phyloP scores from a whole-genome alignment of 2,329 filamentous ascomycete genomes.

The Nemania sp. region DNA sequence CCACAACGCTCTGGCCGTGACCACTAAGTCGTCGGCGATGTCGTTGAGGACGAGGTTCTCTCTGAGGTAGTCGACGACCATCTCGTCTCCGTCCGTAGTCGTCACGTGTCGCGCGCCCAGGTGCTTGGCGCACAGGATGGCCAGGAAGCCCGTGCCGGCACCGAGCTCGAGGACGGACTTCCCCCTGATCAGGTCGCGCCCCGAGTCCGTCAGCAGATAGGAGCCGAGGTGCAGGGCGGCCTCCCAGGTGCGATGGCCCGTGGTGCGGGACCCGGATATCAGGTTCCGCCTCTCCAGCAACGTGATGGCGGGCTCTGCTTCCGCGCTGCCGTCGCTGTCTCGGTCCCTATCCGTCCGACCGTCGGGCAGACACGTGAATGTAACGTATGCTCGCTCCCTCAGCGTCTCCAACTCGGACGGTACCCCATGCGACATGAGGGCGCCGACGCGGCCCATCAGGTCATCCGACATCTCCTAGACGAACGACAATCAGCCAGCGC shows the following conservation, averaged over 20 bases:
- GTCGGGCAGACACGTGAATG: slow-evolving; percentile 53
- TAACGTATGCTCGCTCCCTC: slow-evolving; percentile 65
- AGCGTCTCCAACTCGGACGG: slow-evolving; percentile 44
- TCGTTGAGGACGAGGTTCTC: slow-evolving; percentile 58
- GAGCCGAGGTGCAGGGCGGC: slow-evolving; percentile 66
- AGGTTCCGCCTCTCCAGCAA: slow-evolving; percentile 59
- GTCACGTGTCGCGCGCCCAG: slow-evolving; percentile 58
- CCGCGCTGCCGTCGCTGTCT: neutral
- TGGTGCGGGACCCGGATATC: slow-evolving; percentile 62
- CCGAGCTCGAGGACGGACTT: slow-evolving; percentile 67
- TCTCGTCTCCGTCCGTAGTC: slow-evolving; percentile 65
- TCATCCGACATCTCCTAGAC: slow-evolving; percentile 61
- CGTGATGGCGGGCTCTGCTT: slow-evolving; percentile 49
- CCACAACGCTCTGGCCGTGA: slow-evolving; percentile 39
- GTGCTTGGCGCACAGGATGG: slow-evolving; percentile 64
- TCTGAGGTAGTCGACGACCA: slow-evolving; percentile 55
- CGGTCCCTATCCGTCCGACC: neutral
- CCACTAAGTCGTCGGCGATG: slow-evolving; percentile 41
- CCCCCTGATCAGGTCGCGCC: slow-evolving; percentile 50
- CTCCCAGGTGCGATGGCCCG: slow-evolving; percentile 72
- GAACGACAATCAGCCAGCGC: neutral
- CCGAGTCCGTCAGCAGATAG: slow-evolving; percentile 55
- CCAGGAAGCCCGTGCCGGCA: slow-evolving; percentile 68
- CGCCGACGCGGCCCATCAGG: slow-evolving; percentile 59
- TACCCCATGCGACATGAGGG: slow-evolving; percentile 53